phyloP scores from a whole-genome alignment of 108 stramenopile species.

The Cyclotella kingstonii region DNA sequence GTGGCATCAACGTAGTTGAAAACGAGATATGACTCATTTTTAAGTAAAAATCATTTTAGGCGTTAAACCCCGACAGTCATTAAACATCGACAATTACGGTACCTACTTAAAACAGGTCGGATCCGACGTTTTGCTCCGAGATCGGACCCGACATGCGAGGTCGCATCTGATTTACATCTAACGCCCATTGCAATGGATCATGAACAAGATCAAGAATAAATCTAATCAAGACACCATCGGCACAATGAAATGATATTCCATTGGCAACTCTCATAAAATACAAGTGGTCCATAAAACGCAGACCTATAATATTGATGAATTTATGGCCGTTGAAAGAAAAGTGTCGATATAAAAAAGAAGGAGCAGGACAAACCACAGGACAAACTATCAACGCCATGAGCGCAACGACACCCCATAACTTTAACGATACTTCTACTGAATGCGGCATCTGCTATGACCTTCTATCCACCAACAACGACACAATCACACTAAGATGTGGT shows the following conservation, averaged over 20 bases:
- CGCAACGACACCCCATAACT: neutral
- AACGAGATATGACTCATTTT: no score
- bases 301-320: no score
- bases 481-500: slow-evolving; percentile 54
- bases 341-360: neutral
- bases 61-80: no score
- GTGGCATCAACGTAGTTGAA: no score
- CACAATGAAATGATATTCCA: neutral
- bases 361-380: neutral
- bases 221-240: neutral
- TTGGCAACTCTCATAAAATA: neutral
- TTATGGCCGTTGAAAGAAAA: no score
- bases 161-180: no score
- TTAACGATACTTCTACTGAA: slow-evolving; percentile 55
- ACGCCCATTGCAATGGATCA: neutral
- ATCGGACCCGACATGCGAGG: no score
- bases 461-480: slow-evolving; percentile 20
- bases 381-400: neutral
- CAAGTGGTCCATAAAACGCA: no score
- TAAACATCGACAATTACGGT: no score
- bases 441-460: slow-evolving; percentile 66
- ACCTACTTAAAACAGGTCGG: no score
- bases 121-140: no score
- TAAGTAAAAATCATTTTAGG: no score
- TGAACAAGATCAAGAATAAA: neutral